These are phyloP conservation scores for Saraca asoca DNA, from an alignment of 331 rosid genomes.

Conservation along the genomic window DNA sequence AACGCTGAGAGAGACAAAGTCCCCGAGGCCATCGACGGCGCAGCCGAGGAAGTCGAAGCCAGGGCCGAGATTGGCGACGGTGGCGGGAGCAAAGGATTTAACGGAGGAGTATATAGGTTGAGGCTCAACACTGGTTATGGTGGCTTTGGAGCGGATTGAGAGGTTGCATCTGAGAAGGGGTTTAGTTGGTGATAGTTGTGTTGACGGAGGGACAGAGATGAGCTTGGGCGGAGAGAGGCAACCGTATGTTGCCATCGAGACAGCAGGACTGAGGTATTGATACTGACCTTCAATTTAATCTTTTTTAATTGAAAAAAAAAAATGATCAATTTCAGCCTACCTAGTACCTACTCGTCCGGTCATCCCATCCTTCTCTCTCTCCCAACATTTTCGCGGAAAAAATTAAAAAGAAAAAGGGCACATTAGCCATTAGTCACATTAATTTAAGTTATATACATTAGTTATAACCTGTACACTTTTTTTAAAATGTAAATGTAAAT, in stretches of 20 bases:
- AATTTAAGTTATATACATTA: too few species aligned
- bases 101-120: constrained; percentile 54
- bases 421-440: too few species aligned
- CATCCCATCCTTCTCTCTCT: too few species aligned
- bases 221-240: constrained; percentile 40
- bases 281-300: too few species aligned
- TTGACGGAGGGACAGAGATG: constrained; percentile 15
- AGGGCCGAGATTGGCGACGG: constrained; percentile 84
- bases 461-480: too few species aligned
- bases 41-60: constrained; percentile 90
- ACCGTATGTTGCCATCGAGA: constrained; percentile 60
- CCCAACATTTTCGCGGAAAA: too few species aligned
- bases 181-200: constrained; percentile 24
- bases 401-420: too few species aligned
- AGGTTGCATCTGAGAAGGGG: constrained; percentile 52
- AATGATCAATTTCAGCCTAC: too few species aligned
- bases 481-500: too few species aligned
- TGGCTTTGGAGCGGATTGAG: constrained; percentile 42
- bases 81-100: constrained; percentile 77
- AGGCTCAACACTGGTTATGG: constrained; percentile 47
- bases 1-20: constrained; percentile 62
- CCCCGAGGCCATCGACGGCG: constrained; percentile 80
- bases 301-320: too few species aligned
- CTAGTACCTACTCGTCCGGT: too few species aligned
- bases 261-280: too few species aligned